Evolutionary conservation across 1,284 basidiomycete genomes (phyloP).

Genomic region (Fomitopsis betulina): DNA sequence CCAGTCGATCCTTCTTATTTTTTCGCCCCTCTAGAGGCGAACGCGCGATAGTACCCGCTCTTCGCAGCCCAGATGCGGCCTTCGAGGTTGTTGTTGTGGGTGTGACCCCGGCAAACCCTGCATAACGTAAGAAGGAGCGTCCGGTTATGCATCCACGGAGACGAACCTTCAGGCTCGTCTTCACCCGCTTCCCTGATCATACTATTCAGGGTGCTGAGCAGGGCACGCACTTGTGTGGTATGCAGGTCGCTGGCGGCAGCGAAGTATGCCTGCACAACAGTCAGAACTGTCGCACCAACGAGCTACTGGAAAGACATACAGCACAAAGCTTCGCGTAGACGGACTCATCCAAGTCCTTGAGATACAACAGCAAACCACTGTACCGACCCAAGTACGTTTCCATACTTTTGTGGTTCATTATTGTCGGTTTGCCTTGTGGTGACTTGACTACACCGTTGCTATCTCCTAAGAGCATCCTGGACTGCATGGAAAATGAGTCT

Average conservation of each 20-base stretch:
- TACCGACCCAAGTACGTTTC: slow-evolving; percentile 86
- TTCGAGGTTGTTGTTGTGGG: slow-evolving; percentile 37
- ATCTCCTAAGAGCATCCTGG: slow-evolving; percentile 62
- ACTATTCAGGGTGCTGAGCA: slow-evolving; percentile 59
- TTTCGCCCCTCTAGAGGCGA: slow-evolving; percentile 61
- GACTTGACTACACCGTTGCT: slow-evolving; percentile 47
- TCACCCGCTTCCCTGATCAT: slow-evolving; percentile 64
- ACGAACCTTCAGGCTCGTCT: slow-evolving; percentile 67
- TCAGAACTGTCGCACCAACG: neutral
- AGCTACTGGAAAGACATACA: slow-evolving; percentile 42
- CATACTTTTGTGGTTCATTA: slow-evolving; percentile 66
- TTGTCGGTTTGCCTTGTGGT: slow-evolving; percentile 39
- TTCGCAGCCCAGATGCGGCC: slow-evolving; percentile 57
- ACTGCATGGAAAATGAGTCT: slow-evolving; percentile 33
- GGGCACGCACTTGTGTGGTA: slow-evolving; percentile 69
- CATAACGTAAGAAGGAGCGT: neutral
- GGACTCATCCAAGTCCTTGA: slow-evolving; percentile 92
- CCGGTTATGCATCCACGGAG: neutral
- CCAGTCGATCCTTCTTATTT: slow-evolving; percentile 54
- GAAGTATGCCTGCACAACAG: slow-evolving; percentile 71
- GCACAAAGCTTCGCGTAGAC: slow-evolving; percentile 84
- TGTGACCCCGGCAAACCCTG: slow-evolving; percentile 46
- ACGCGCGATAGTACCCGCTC: slow-evolving; percentile 72
- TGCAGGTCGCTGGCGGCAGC: slow-evolving; percentile 81
- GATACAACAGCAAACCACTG: slow-evolving; percentile 86